Conservation (phyloP, 345 rosid genomes). For the Tarenaya hassleriana region DNA sequence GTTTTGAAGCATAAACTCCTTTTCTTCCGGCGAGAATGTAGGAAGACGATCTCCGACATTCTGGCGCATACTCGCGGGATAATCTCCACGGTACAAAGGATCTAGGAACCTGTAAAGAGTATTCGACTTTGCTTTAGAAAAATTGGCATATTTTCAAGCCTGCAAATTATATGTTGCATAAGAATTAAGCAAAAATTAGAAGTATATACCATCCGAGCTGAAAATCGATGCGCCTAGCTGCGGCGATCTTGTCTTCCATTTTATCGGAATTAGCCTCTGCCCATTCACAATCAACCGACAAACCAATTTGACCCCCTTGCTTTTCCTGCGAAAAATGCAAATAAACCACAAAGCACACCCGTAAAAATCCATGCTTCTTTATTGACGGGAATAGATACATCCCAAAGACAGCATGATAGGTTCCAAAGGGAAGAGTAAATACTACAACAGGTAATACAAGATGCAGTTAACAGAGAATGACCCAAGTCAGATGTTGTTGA, state of each 20-base stretch:
- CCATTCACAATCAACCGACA: conserved; percentile 68
- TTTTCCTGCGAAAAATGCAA: conserved; percentile 38
- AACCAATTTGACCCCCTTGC: conserved; percentile 80
- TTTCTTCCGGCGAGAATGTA: conserved; percentile 61
- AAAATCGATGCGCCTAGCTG: conserved; percentile 74
- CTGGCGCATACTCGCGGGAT: conserved; percentile 68
- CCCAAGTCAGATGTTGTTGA: no score
- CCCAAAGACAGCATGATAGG: conserved; percentile 3
- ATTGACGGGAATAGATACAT: conserved; percentile 6
- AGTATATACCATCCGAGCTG: conserved; percentile 73
- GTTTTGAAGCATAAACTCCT: conserved; percentile 41
- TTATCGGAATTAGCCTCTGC: conserved; percentile 59
- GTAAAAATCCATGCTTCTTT: conserved; percentile 1
- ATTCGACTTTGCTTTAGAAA: conserved; percentile 10
- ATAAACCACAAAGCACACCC: conserved; percentile 2
- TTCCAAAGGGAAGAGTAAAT: no score
- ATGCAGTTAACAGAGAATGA: background rate
- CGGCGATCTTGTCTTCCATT: conserved; percentile 53
- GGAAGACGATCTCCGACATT: conserved; percentile 65
- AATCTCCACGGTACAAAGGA: conserved; percentile 77
- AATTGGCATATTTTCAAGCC: background rate
- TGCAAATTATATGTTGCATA: no score
- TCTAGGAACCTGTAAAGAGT: conserved; percentile 56
- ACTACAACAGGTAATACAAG: background rate
- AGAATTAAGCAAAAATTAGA: background rate